A percentile compares a stretch with the other conserved stretches of the same genome.
phyloP scores from a whole-genome alignment of 2,329 filamentous ascomycete species.

The Colletotrichum aenigma region DNA sequence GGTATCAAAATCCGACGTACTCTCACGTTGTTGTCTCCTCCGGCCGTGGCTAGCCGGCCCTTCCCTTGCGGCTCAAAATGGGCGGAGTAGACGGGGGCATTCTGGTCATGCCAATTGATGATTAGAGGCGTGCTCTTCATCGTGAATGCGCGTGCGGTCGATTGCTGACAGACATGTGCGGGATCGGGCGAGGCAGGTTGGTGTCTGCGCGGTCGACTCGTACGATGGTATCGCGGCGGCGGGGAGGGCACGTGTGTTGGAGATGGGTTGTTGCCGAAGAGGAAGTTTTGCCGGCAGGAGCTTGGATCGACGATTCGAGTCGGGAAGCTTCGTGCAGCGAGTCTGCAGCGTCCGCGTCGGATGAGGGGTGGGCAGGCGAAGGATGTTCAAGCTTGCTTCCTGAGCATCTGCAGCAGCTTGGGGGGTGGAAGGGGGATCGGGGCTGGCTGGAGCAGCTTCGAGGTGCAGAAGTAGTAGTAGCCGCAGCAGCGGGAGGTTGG shows the following conservation, averaged over 20 bases:
- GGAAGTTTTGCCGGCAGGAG: background rate
- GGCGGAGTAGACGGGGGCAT: slow-evolving; percentile 94
- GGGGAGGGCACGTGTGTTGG: background rate
- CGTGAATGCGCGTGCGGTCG: slow-evolving; percentile 37
- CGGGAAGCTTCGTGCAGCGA: slow-evolving; percentile 9
- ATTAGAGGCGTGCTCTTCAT: slow-evolving; percentile 98
- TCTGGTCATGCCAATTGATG: slow-evolving; percentile 98
- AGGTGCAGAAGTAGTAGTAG: slow-evolving; percentile 1
- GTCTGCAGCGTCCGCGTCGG: background rate
- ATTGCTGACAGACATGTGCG: slow-evolving; percentile 20
- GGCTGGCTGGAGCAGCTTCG: background rate
- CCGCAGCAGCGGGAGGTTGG: slow-evolving; percentile 2
- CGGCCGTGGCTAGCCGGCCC: slow-evolving; percentile 88
- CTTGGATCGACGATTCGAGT: background rate
- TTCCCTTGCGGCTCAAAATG: slow-evolving; percentile 95
- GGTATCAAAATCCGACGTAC: slow-evolving; percentile 52
- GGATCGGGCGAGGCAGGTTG: background rate
- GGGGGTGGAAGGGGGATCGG: background rate
- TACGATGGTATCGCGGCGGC: background rate
- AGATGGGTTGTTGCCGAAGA: background rate
- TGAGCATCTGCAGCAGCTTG: background rate
- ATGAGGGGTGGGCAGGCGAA: background rate
- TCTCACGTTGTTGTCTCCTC: slow-evolving; percentile 95
- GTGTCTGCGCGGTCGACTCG: background rate
- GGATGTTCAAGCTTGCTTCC: slow-evolving; percentile 12